These are phyloP conservation scores for Mrakia blollopis DNA, from an alignment of 768 basidiomycete species.

Conservation along the genomic window DNA sequence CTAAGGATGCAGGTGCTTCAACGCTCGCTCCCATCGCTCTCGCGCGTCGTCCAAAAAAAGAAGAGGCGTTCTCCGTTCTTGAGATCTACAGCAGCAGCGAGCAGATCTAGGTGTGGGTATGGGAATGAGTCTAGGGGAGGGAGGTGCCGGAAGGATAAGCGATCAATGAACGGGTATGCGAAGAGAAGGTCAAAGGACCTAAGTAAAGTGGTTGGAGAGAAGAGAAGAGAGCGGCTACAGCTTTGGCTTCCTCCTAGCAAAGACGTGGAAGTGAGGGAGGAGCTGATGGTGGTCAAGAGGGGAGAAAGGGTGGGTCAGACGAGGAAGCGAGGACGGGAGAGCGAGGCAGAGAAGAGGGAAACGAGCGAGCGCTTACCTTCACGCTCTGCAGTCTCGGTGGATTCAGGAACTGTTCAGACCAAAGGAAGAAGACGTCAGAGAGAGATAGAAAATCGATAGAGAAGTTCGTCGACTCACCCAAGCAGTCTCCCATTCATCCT, in stretches of 20 bases:
- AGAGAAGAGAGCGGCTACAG: background rate
- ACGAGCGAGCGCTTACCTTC: background rate
- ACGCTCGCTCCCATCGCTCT: no score
- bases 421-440: background rate
- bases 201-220: background rate
- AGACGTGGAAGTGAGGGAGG: conserved; percentile 81
- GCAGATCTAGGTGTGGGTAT: no score
- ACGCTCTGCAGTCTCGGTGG: conserved; percentile 71
- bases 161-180: no score
- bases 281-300: conserved; percentile 46
- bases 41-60: no score
- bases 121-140: no score
- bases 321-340: background rate
- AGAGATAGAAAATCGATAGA: conserved; percentile 4
- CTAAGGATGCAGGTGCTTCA: no score
- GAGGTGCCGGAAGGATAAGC: no score
- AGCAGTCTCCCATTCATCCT: conserved; percentile 76
- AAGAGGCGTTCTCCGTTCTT: no score
- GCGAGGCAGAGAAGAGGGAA: background rate
- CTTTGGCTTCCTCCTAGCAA: conserved; percentile 49
- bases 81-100: no score
- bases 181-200: background rate
- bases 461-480: conserved; percentile 58
- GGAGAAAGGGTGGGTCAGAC: background rate
- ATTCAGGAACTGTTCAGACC: conserved; percentile 26